Percentiles rank a stretch among this genome's conserved stretches.
These are phyloP conservation scores for Diacronema lutheri DNA, from an alignment of 78 protist species.

Conservation along the genomic window DNA sequence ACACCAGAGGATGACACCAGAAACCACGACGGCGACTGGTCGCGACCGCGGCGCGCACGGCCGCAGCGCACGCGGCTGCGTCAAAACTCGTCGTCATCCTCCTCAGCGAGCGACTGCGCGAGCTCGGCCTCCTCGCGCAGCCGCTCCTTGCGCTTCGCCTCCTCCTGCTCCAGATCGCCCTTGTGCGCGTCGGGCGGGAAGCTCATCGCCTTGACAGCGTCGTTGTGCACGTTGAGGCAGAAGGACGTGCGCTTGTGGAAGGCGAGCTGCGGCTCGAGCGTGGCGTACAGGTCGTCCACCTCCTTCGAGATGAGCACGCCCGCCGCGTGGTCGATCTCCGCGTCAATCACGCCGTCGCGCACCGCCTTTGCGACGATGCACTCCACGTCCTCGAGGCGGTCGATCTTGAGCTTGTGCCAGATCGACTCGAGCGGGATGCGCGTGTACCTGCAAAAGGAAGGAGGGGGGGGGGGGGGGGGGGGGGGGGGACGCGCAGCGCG, in stretches of 20 bases:
- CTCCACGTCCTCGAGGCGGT: slow-evolving; percentile 81
- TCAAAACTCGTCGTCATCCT: slow-evolving; percentile 20
- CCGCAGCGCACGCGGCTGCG: too few relatives aligned
- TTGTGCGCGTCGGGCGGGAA: slow-evolving; percentile 55
- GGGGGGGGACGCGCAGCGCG: too few relatives aligned
- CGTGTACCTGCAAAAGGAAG: too few relatives aligned
- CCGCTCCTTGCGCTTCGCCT: slow-evolving; percentile 27
- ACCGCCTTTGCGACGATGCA: slow-evolving; percentile 77
- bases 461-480: too few relatives aligned
- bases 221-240: slow-evolving; percentile 85
- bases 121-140: slow-evolving; percentile 29
- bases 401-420: slow-evolving; percentile 73
- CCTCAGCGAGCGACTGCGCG: background rate
- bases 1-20: too few relatives aligned
- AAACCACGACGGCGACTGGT: too few relatives aligned
- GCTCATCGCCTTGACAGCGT: slow-evolving; percentile 81
- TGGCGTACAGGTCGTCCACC: slow-evolving; percentile 69
- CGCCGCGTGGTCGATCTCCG: slow-evolving; percentile 74
- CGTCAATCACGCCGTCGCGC: slow-evolving; percentile 85
- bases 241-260: slow-evolving; percentile 75
- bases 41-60: too few relatives aligned
- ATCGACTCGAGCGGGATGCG: slow-evolving; percentile 80
- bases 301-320: slow-evolving; percentile 61
- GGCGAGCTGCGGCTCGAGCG: slow-evolving; percentile 80
- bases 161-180: slow-evolving; percentile 26